Conservation (phyloP, 768 basidiomycete genomes). For the Panaeolus cyanescens region DNA sequence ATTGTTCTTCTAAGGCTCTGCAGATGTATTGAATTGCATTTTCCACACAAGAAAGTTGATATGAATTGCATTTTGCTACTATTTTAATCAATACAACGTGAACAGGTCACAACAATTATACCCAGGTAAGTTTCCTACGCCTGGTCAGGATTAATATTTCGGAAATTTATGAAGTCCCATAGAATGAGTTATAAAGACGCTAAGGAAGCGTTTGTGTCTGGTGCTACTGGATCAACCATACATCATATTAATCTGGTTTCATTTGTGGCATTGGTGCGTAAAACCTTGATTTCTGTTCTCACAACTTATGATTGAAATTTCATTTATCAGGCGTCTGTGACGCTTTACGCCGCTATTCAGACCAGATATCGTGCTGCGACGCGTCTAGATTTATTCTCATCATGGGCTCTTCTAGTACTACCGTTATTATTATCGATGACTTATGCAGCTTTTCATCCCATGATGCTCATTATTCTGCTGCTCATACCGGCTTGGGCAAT, state of each 20-base stretch:
- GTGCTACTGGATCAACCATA: slow-evolving; percentile 70
- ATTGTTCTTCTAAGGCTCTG: not conserved
- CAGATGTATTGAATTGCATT: not conserved
- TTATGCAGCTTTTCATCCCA: slow-evolving; percentile 61
- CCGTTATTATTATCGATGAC: slow-evolving; percentile 88
- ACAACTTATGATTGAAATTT: not conserved
- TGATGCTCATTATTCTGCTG: slow-evolving; percentile 50
- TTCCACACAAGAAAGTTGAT: not conserved
- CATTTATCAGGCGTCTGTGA: slow-evolving; percentile 61
- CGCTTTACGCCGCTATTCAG: slow-evolving; percentile 62
- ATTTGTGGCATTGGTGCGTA: slow-evolving; percentile 33
- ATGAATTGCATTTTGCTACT: not conserved
- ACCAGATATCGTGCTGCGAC: slow-evolving; percentile 46
- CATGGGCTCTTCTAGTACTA: slow-evolving; percentile 67
- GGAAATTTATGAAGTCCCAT: not conserved
- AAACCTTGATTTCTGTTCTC: not conserved
- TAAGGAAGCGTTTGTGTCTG: slow-evolving; percentile 84
- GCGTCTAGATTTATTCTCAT: slow-evolving; percentile 40
- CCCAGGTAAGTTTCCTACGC: not conserved
- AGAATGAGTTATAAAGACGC: slow-evolving; percentile 60
- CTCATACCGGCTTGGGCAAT: slow-evolving; percentile 46
- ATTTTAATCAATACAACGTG: not conserved
- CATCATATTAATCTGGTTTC: slow-evolving; percentile 66
- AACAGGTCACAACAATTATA: not conserved
- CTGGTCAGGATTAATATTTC: too few species aligned